Evolutionary conservation across 768 basidiomycete species (phyloP).

Genomic region (Rhizopogon salebrosus): DNA sequence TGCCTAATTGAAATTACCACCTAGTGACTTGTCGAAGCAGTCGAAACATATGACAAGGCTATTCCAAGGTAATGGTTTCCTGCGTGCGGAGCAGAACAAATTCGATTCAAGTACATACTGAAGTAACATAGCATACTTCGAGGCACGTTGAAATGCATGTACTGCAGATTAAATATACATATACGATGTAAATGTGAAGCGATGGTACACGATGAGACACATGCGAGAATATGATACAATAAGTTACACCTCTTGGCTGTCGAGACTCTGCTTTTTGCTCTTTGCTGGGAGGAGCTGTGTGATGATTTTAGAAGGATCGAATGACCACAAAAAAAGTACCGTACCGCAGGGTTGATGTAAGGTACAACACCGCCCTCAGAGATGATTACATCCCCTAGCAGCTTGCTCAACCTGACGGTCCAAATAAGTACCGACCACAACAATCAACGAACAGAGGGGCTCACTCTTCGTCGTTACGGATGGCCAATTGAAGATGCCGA

Average conservation of each 20-base stretch:
- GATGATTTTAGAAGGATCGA: neutral
- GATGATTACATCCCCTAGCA: slow-evolving; percentile 82
- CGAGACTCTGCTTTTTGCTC: slow-evolving; percentile 26
- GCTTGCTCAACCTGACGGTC: slow-evolving; percentile 51
- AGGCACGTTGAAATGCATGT: too few relatives aligned
- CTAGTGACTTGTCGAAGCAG: too few relatives aligned
- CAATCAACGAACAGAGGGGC: slow-evolving; percentile 15
- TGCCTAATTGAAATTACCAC: too few relatives aligned
- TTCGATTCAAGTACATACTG: too few relatives aligned
- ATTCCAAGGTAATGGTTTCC: neutral
- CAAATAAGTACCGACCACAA: neutral
- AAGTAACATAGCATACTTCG: too few relatives aligned
- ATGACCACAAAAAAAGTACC: neutral
- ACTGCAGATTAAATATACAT: neutral
- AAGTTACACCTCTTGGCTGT: slow-evolving; percentile 26
- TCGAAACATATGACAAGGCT: too few relatives aligned
- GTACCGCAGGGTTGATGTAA: slow-evolving; percentile 62
- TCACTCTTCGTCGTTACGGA: slow-evolving; percentile 90
- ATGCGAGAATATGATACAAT: neutral
- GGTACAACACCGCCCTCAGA: slow-evolving; percentile 94
- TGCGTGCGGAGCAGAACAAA: neutral
- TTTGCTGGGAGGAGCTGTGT: slow-evolving; percentile 25
- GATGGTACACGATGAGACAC: neutral
- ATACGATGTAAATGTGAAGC: neutral
- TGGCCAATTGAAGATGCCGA: slow-evolving; percentile 90